phyloP scores from a whole-genome alignment of 768 basidiomycete species.

The Mycena filopes region DNA sequence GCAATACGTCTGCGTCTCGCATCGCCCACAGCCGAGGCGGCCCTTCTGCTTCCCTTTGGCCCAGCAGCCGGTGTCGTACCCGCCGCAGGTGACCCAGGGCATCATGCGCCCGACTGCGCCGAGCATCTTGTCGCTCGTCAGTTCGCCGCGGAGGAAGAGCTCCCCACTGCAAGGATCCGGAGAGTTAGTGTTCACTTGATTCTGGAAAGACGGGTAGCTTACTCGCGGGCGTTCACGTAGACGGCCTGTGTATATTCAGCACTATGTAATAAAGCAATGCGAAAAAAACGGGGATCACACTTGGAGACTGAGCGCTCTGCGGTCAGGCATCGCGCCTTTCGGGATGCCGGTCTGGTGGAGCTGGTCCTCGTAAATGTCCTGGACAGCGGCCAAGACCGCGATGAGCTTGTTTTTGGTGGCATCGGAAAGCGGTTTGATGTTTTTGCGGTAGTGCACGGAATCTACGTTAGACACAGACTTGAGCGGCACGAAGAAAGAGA shows the following conservation, averaged over 20 bases:
- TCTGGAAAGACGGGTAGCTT: neutral
- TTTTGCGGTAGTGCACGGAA: slow-evolving; percentile 7
- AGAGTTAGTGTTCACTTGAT: neutral
- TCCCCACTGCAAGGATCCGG: neutral
- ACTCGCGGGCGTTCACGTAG: neutral
- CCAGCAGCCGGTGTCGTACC: slow-evolving; percentile 14
- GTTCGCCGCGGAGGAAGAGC: neutral
- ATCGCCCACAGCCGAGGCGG: slow-evolving; percentile 5
- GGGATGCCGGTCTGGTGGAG: neutral
- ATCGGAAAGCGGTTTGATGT: neutral
- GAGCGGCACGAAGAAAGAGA: neutral
- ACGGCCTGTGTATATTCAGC: too few species aligned
- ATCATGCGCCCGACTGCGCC: slow-evolving; percentile 6
- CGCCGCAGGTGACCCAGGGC: slow-evolving; percentile 10
- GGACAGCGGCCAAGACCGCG: neutral
- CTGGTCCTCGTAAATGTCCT: neutral
- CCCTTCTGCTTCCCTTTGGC: slow-evolving; percentile 16
- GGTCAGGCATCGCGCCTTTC: neutral
- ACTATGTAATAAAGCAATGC: too few species aligned
- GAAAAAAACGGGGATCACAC: too few species aligned
- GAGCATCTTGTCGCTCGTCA: slow-evolving; percentile 7
- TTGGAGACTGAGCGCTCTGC: too few species aligned
- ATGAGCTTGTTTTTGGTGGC: neutral
- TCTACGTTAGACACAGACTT: neutral
- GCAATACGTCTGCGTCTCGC: slow-evolving; percentile 10